Base-by-base conservation (phyloP, 2,329 filamentous ascomycete genomes). In the Aspergillus arachidicola region DNA sequence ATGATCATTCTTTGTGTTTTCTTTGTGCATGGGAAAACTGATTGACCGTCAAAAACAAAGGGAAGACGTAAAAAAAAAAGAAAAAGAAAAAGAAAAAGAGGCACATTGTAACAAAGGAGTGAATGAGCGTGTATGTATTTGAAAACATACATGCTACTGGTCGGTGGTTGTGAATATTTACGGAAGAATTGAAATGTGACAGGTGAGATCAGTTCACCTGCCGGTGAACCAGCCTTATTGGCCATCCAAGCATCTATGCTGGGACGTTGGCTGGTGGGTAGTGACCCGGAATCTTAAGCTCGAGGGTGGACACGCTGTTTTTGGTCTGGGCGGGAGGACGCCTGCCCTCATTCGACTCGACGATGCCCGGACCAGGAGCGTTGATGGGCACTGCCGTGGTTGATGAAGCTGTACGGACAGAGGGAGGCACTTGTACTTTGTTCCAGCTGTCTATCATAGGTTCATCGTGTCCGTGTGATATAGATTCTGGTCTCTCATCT, bases 221-320 rank as follows among this genome's bases (percentile, higher is more conserved):
- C 14, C 23, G 43, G n/a, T 46, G 43, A 30, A n/a, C 23, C n/a
- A 36, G 21, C 45, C 7, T 26, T 46, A 36, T 38, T 53, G 23
- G 4, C 36, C 43, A 41, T n/a, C 23, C 57, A 36, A 21, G 41
- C 26, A 30, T n/a, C 46, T 66, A 76, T 28, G 70, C 73, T 11
- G 72, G 66, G 51, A 76, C 66, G 60, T 76, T 70, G 54, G 71
- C 69, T 23, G 67, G 74, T 16, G 76, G 76, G 60, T 70, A 79
- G 53, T 73, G 74, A 9, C 76, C 76, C 2, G 76, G 76, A 46
- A 79, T 77, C 38, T 72, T 71, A 63, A 78, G 66, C 55, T 76
- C 76, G 50, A 77, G 67, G 3, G 74, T 72, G 19, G 70, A 66
- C 4, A 70, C 65, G 26, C 75, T 78, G 59, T 71, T 69, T 62